Conservation (phyloP, 2,329 filamentous ascomycete species). For the Stagonosporopsis cucurbitacearum region DNA sequence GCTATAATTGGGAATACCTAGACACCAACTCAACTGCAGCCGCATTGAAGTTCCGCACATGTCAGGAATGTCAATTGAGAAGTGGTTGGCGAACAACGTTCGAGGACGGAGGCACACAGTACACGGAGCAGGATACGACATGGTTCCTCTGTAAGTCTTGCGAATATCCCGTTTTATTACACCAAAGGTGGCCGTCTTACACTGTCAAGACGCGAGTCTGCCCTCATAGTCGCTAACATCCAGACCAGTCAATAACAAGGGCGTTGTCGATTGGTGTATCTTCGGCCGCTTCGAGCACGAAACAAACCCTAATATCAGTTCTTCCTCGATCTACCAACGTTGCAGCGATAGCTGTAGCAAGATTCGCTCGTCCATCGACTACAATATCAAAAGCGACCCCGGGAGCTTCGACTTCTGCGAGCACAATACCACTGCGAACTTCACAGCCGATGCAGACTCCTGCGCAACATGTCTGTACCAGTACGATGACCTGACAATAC, state of each 20-base stretch:
- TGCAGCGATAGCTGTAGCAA: conserved; percentile 25
- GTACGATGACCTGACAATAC: conserved; percentile 20
- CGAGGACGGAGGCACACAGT: conserved; percentile 1
- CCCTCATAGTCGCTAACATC: not conserved
- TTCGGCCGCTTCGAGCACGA: conserved; percentile 29
- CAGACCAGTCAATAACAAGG: conserved; percentile 27
- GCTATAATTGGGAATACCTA: conserved; percentile 24
- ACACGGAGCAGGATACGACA: conserved; percentile 22
- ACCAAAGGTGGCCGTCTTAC: not conserved
- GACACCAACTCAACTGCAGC: conserved; percentile 22
- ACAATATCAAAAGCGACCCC: conserved; percentile 21
- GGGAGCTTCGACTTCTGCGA: conserved; percentile 28
- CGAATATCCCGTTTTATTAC: not conserved
- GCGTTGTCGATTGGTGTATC: conserved; percentile 28
- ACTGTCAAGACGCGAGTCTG: not conserved
- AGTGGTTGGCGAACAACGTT: conserved; percentile 11
- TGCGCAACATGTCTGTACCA: conserved; percentile 27
- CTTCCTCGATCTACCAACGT: conserved; percentile 19
- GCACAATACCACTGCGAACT: conserved; percentile 20
- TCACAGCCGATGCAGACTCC: conserved; percentile 21
- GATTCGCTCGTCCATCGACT: conserved; percentile 25
- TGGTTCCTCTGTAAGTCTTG: conserved; percentile 30
- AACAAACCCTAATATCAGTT: conserved; percentile 19
- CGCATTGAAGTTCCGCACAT: conserved; percentile 27
- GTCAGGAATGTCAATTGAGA: conserved; percentile 24